Conservation (phyloP, 1,139 yeast genomes). For the Geotrichum australiense region DNA sequence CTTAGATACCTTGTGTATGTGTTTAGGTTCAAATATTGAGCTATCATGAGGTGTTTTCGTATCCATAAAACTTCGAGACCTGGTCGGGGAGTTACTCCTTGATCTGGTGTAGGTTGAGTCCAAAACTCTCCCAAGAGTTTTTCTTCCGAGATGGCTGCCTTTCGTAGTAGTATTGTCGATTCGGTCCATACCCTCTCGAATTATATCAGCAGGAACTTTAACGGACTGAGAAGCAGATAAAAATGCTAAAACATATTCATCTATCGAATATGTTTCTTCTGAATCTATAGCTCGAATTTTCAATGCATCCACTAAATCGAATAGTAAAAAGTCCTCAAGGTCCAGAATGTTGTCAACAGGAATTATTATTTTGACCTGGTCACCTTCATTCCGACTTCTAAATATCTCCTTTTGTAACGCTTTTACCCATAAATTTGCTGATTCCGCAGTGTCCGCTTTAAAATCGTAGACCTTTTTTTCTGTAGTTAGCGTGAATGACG, state of each 20-base stretch:
- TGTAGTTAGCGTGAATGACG: slow-evolving; percentile 38
- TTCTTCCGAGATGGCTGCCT: background rate
- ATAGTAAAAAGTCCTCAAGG: slow-evolving; percentile 45
- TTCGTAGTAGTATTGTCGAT: background rate
- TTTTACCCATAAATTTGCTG: slow-evolving; percentile 79
- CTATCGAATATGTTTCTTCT: slow-evolving; percentile 47
- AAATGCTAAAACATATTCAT: slow-evolving; percentile 64
- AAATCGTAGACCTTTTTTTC: slow-evolving; percentile 56
- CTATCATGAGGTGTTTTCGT: too few species aligned
- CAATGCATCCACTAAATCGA: slow-evolving; percentile 46
- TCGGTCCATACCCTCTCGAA: slow-evolving; percentile 14
- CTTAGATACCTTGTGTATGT: background rate
- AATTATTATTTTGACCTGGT: slow-evolving; percentile 68
- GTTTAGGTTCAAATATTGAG: too few species aligned
- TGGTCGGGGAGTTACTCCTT: too few species aligned
- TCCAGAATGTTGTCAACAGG: slow-evolving; percentile 67
- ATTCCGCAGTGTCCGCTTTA: slow-evolving; percentile 61
- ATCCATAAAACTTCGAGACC: too few species aligned
- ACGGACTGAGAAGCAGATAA: slow-evolving; percentile 32
- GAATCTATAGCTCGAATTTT: slow-evolving; percentile 46
- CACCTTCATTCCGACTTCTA: slow-evolving; percentile 60
- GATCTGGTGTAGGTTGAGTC: slow-evolving; percentile 17
- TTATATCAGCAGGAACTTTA: slow-evolving; percentile 15
- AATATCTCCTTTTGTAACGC: slow-evolving; percentile 69
- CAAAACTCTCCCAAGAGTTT: slow-evolving; percentile 10